Conservation (phyloP, 306 rosid genomes). For the Acmispon strigosus region DNA sequence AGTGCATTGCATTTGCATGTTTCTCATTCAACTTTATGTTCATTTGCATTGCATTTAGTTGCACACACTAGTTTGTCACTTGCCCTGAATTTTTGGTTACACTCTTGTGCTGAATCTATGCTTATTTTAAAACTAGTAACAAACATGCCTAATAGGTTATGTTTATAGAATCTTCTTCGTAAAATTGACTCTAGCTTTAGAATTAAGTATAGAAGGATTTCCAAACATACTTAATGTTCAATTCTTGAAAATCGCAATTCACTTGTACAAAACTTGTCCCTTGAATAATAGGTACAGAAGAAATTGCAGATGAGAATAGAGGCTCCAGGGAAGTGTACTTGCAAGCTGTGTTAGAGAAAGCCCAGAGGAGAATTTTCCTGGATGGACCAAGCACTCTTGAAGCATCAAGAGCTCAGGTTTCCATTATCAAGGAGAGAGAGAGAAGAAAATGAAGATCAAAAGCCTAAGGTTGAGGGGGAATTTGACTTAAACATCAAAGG, state of each 20-base stretch:
- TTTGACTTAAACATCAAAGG: slow-evolving; percentile 74
- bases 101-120: too few species aligned
- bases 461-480: slow-evolving; percentile 45
- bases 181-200: too few species aligned
- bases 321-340: slow-evolving; percentile 85
- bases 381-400: slow-evolving; percentile 43
- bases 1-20: too few species aligned
- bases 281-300: slow-evolving; percentile 57
- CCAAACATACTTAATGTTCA: background rate
- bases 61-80: too few species aligned
- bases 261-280: background rate
- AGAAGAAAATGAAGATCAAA: slow-evolving; percentile 35
- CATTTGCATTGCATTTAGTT: too few species aligned
- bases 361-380: slow-evolving; percentile 55
- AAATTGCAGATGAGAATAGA: slow-evolving; percentile 65
- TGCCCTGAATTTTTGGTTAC: too few species aligned
- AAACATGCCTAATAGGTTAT: too few species aligned
- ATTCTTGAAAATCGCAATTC: background rate
- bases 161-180: too few species aligned
- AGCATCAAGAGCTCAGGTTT: slow-evolving; percentile 43
- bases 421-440: slow-evolving; percentile 20
- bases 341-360: slow-evolving; percentile 75
- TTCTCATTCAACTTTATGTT: too few species aligned
- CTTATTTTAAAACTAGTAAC: too few species aligned
- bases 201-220: too few species aligned